phyloP scores from a whole-genome alignment of 805 yeast genomes.

The Lachancea meyersii region DNA sequence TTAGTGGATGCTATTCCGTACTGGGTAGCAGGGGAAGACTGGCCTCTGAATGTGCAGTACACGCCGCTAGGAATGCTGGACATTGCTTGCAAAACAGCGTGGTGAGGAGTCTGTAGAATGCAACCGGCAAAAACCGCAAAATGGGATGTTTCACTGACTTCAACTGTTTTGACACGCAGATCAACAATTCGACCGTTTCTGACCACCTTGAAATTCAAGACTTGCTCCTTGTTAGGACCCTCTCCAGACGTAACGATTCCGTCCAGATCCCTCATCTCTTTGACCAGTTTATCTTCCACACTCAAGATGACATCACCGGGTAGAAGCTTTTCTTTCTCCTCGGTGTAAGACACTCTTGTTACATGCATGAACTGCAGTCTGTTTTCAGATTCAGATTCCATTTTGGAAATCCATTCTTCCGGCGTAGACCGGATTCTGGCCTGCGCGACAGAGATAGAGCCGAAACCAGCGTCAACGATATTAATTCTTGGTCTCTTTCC shows the following conservation, averaged over 20 bases:
- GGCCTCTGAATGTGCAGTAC: constrained; percentile 67
- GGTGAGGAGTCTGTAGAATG: constrained; percentile 81
- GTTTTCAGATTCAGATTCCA: constrained; percentile 58
- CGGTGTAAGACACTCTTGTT: constrained; percentile 54
- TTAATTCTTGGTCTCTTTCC: constrained; percentile 51
- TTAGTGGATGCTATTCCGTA: constrained; percentile 73
- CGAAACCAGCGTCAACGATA: constrained; percentile 75
- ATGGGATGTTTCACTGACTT: constrained; percentile 56
- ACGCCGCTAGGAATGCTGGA: constrained; percentile 72
- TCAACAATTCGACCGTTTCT: constrained; percentile 63
- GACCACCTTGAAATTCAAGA: constrained; percentile 54
- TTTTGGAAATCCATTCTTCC: constrained; percentile 67
- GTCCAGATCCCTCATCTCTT: constrained; percentile 60
- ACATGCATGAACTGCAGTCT: constrained; percentile 70
- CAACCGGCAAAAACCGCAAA: constrained; percentile 82
- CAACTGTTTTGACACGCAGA: constrained; percentile 57
- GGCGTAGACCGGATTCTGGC: constrained; percentile 87
- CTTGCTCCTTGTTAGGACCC: constrained; percentile 32
- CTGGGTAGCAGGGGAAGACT: constrained; percentile 83
- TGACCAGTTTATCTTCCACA: constrained; percentile 58
- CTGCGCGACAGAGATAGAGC: constrained; percentile 57
- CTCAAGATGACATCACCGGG: constrained; percentile 76
- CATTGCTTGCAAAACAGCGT: constrained; percentile 82
- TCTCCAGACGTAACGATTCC: constrained; percentile 35
- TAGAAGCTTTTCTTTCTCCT: constrained; percentile 32